Evolutionary conservation across 164 flowering plant genomes (phyloP).

Genomic region (Stephania cephalantha): DNA sequence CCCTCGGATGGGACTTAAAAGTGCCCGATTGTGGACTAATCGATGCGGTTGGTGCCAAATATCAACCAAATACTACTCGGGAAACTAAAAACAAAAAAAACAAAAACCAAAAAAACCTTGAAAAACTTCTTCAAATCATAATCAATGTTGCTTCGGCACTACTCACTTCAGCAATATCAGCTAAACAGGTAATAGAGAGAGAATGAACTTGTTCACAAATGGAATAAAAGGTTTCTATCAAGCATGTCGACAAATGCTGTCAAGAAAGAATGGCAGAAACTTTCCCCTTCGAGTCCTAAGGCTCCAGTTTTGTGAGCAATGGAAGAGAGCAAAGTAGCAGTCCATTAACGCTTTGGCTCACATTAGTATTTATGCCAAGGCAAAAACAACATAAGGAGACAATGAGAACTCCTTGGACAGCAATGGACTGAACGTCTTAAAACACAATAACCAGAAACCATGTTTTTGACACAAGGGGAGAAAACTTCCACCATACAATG

Average conservation of each 20-base stretch:
- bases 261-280: neutral
- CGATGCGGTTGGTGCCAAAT: too few species aligned
- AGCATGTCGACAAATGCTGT: neutral
- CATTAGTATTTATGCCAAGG: neutral
- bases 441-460: neutral
- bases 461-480: neutral
- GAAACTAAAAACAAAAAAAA: too few species aligned
- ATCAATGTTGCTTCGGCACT: too few species aligned
- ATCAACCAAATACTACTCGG: too few species aligned
- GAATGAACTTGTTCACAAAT: neutral
- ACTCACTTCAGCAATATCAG: too few species aligned
- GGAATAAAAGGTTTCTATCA: neutral
- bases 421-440: constrained; percentile 10
- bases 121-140: too few species aligned
- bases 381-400: neutral
- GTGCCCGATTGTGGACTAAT: too few species aligned
- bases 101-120: too few species aligned
- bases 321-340: constrained; percentile 7
- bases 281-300: neutral
- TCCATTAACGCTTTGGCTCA: constrained; percentile 4
- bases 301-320: constrained; percentile 1
- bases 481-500: constrained; percentile 2
- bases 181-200: too few species aligned
- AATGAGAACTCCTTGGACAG: neutral
- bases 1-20: too few species aligned